These are phyloP conservation scores for Symbiodinium pilosum DNA, from an alignment of 73 alveolate genomes.

Conservation along the genomic window DNA sequence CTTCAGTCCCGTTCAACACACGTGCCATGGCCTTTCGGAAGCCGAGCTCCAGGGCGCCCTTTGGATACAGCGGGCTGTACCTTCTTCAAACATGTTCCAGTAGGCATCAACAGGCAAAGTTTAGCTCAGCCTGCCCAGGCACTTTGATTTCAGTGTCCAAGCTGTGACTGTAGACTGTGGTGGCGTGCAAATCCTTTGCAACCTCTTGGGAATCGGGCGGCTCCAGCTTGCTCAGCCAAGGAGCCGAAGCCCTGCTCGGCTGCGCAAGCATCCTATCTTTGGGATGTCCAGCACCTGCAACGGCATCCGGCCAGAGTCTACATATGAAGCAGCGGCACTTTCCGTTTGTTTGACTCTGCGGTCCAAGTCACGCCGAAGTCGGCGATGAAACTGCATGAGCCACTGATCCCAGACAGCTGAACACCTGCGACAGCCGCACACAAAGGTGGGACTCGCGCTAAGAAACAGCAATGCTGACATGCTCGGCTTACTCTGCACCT, in stretches of 20 bases:
- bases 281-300: conserved; percentile 46
- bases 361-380: conserved; percentile 49
- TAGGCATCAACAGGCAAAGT: too few species aligned
- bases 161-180: not conserved
- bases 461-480: not conserved
- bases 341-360: too few species aligned
- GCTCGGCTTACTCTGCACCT: not conserved
- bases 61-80: conserved; percentile 56
- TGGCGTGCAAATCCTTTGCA: too few species aligned
- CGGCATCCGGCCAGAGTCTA: too few species aligned
- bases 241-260: conserved; percentile 56
- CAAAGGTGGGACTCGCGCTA: too few species aligned
- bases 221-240: not conserved
- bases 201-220: too few species aligned
- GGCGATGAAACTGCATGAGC: conserved; percentile 74
- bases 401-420: conserved; percentile 9
- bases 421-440: not conserved
- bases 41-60: conserved; percentile 70
- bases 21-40: conserved; percentile 47
- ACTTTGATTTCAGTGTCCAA: not conserved
- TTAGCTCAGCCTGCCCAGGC: too few species aligned
- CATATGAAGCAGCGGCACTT: too few species aligned
- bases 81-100: not conserved
- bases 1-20: not conserved
- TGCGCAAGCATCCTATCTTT: conserved; percentile 14